Base-by-base conservation (phyloP, 1,139 yeast genomes). In the Sporopachydermia cereana region DNA sequence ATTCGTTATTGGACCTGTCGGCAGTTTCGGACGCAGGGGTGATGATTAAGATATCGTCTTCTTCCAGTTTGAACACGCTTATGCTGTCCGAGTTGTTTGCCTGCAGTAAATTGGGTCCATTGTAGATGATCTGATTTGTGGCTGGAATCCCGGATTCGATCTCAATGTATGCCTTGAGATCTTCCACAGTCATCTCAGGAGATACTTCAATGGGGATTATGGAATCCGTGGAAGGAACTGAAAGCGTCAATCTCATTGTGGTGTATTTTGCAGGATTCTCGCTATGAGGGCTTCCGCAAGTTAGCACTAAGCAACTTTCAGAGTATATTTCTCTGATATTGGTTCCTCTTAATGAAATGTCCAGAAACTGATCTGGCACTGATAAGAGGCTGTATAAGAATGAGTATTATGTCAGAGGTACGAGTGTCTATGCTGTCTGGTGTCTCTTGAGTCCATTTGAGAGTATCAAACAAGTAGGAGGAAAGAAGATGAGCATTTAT, bases 91-190 rank as follows among this genome's bases (percentile, higher is more conserved):
- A 50, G 4, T 54, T 52, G 5, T 58, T 60, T 2, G 58, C 60
- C 1, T 58, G 60, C 36, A 84, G 54, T 3, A 64, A 56, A 34
- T 63, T 64, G 45, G 74, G 74, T 51, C 79, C 69, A 53, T 66
- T 68, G 25, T 67, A 59, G 44, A 84, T 54, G 14, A 69, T 60
- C 56, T 80, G 84, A 21, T 63, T 55, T 0, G 53, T 50, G 2
- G 76, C 67, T 3, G 68, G 67, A 31, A 81, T 70, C 22, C 68
- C 72, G 20, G 86, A 74, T 56, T 88, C 96, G 2, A 86, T 79
- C 52, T 80, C 86, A 3, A 89, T 60, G 52, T 83, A 79, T 0
- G 94, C 95, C 49, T 76, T 71, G 54, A 89, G 73, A 58, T 88
- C 96, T 14, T 61, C 71, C 5, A 86, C 59, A 0, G 76, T 58